Percentiles rank a stretch among this genome's conserved stretches.
These are phyloP conservation scores for Arachis hypogaea DNA, from an alignment of 306 rosid genomes.

Conservation along the genomic window DNA sequence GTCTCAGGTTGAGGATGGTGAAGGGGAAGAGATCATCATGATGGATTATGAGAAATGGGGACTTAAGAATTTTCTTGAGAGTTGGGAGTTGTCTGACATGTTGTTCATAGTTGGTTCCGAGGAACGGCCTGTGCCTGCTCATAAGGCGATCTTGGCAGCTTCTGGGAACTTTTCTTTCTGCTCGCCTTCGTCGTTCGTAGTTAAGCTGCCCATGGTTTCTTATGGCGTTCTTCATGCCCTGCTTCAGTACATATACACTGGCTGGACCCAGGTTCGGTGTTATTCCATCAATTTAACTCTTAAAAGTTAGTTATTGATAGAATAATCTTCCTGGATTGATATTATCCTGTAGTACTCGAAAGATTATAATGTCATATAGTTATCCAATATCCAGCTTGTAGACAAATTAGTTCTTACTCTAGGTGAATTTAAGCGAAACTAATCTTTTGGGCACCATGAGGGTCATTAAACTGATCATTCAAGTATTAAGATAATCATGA, in stretches of 20 bases:
- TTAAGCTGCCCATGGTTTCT: constrained; percentile 55
- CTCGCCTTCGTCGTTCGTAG: constrained; percentile 58
- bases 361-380: too few relatives aligned
- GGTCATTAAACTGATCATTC: too few relatives aligned
- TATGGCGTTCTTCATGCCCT: constrained; percentile 70
- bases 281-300: not conserved
- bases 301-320: too few relatives aligned
- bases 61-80: constrained; percentile 70
- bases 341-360: too few relatives aligned
- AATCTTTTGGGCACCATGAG: too few relatives aligned
- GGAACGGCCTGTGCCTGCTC: constrained; percentile 85
- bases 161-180: constrained; percentile 67
- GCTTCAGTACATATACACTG: constrained; percentile 85
- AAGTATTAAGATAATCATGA: too few relatives aligned
- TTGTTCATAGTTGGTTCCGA: constrained; percentile 64
- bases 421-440: too few relatives aligned
- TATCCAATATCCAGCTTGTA: too few relatives aligned
- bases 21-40: constrained; percentile 41
- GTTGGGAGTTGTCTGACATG: constrained; percentile 83
- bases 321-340: too few relatives aligned
- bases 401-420: too few relatives aligned
- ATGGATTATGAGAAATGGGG: constrained; percentile 78
- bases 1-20: constrained; percentile 56
- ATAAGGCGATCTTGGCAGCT: constrained; percentile 73
- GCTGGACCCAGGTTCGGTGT: constrained; percentile 68